phyloP scores from a whole-genome alignment of 352 stramenopile genomes.

The Globisporangium canariense region DNA sequence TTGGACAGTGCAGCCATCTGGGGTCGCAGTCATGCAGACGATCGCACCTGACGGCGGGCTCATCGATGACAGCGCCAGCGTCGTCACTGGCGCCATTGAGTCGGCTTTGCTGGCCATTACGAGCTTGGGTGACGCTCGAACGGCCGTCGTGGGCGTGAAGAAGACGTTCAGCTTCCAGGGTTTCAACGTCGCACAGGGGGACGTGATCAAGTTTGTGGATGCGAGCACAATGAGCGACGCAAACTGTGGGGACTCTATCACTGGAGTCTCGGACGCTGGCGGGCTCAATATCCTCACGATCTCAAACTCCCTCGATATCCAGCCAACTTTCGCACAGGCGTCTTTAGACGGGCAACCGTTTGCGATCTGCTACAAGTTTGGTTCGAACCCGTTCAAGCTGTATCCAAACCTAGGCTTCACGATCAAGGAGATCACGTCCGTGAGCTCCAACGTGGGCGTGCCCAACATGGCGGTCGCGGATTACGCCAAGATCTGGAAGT shows the following conservation, averaged over 20 bases:
- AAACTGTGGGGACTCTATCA: conserved; percentile 42
- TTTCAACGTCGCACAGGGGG: conserved; percentile 26
- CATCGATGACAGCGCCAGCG: conserved; percentile 35
- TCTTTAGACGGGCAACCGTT: conserved; percentile 39
- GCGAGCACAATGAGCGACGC: conserved; percentile 43
- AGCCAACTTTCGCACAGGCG: conserved; percentile 43
- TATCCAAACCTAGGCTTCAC: conserved; percentile 42
- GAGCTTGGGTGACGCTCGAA: conserved; percentile 39
- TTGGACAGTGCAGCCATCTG: conserved; percentile 26
- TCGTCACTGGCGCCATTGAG: conserved; percentile 34
- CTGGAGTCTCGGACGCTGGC: conserved; percentile 45
- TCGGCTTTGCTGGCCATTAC: conserved; percentile 36
- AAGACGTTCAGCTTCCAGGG: conserved; percentile 56
- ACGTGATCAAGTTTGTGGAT: conserved; percentile 69
- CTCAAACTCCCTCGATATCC: conserved; percentile 17
- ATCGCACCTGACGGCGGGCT: conserved; percentile 40
- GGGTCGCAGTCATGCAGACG: conserved; percentile 22
- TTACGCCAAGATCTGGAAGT: conserved; percentile 51
- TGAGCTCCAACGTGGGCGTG: conserved; percentile 31
- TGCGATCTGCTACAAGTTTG: conserved; percentile 68
- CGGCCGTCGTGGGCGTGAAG: conserved; percentile 41
- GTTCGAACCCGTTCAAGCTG: conserved; percentile 63
- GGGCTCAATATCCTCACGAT: conserved; percentile 32
- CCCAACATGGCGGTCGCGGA: conserved; percentile 40
- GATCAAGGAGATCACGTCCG: conserved; percentile 45